A percentile compares a stretch with the other conserved stretches of the same genome.
Conservation (phyloP, 2,329 filamentous ascomycete species). For the Ophiostoma sp. region DNA sequence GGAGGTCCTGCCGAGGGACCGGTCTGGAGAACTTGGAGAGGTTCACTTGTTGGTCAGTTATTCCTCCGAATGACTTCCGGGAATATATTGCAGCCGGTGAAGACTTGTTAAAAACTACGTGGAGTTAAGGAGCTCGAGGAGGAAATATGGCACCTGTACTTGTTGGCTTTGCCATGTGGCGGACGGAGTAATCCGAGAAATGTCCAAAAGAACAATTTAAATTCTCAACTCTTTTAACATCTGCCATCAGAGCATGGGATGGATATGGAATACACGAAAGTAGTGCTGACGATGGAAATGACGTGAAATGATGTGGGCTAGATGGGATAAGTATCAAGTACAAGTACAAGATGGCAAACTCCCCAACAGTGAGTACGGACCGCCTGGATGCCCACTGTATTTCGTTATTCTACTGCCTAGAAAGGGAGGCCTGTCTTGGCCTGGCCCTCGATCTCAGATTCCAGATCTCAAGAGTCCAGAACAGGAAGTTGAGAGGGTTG, state of each 20-base stretch:
- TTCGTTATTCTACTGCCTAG: neutral
- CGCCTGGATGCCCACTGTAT: neutral
- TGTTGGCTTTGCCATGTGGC: neutral
- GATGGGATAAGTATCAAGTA: neutral
- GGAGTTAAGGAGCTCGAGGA: neutral
- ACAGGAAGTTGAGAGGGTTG: neutral
- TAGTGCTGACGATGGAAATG: neutral
- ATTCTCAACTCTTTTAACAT: neutral
- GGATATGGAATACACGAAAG: neutral
- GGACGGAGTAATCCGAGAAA: neutral
- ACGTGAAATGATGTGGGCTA: neutral
- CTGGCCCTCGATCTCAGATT: neutral
- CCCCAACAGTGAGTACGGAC: neutral
- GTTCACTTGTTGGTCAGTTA: neutral
- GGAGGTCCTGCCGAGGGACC: neutral
- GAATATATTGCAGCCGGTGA: neutral
- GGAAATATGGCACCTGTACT: neutral
- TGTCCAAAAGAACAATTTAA: neutral
- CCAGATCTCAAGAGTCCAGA: neutral
- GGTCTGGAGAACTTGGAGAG: neutral
- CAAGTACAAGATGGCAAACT: neutral
- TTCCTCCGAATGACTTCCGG: conserved; percentile 2
- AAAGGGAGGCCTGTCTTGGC: neutral
- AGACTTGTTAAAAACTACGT: too few relatives aligned
- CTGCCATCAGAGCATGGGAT: neutral